Evolutionary conservation across 495 filamentous ascomycete species (phyloP).

Genomic region (Gamarada debralockiae): DNA sequence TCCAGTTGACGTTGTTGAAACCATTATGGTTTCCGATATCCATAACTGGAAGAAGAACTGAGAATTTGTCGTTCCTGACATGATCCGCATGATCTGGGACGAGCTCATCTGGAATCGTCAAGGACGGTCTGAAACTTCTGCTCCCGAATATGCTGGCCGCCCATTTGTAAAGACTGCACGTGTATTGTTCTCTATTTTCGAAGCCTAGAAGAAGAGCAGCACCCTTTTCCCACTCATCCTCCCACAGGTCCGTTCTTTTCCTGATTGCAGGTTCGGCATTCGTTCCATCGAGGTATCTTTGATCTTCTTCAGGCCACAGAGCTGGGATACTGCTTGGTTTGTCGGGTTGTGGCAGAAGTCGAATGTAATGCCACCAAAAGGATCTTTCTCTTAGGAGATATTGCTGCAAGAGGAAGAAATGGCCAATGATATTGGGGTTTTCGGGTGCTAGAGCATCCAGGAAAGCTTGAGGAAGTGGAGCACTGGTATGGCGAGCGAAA

Average conservation of each 20-base stretch:
- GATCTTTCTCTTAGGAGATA: slow-evolving; percentile 39
- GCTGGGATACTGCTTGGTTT: slow-evolving; percentile 36
- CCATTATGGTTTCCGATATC: slow-evolving; percentile 51
- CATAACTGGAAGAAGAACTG: slow-evolving; percentile 46
- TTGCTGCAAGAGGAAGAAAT: slow-evolving; percentile 27
- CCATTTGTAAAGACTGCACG: slow-evolving; percentile 46
- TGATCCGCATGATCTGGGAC: slow-evolving; percentile 27
- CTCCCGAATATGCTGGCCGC: slow-evolving; percentile 51
- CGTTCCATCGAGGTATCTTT: slow-evolving; percentile 42
- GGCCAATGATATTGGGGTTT: slow-evolving; percentile 19
- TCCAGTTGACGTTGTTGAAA: slow-evolving; percentile 38
- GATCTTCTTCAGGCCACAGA: slow-evolving; percentile 31
- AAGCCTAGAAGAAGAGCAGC: slow-evolving; percentile 10
- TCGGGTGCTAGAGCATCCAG: slow-evolving; percentile 8
- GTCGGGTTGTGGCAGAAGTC: slow-evolving; percentile 44
- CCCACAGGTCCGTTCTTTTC: slow-evolving; percentile 22
- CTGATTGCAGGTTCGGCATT: slow-evolving; percentile 42
- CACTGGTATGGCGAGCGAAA: slow-evolving; percentile 4
- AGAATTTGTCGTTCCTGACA: slow-evolving; percentile 31
- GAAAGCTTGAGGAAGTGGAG: slow-evolving; percentile 4
- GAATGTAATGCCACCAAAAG: slow-evolving; percentile 48
- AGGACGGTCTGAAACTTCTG: slow-evolving; percentile 48
- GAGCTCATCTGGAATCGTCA: slow-evolving; percentile 14
- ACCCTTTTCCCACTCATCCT: slow-evolving; percentile 10
- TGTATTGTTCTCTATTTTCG: slow-evolving; percentile 31